Percentiles rank a stretch among this genome's conserved stretches.
These are phyloP conservation scores for Xylariaceae sp. DNA, from an alignment of 2,329 filamentous ascomycete genomes.

Conservation along the genomic window DNA sequence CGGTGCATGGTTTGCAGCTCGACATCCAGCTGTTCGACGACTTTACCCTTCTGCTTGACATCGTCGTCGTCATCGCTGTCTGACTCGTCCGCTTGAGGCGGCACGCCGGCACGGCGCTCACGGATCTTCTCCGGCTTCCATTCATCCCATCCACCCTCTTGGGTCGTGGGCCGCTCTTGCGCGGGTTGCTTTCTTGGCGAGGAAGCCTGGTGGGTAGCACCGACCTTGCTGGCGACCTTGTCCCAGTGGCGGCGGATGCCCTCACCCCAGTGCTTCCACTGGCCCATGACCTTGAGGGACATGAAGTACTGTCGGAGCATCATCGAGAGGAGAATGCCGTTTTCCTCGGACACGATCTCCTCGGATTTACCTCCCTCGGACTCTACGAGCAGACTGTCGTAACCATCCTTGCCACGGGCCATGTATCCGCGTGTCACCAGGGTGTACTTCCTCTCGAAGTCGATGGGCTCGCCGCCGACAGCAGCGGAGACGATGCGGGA, in stretches of 20 bases:
- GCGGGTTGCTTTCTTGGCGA: constrained; percentile 10
- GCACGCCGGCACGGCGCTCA: constrained; percentile 30
- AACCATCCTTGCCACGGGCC: constrained; percentile 83
- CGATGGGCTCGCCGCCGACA: constrained; percentile 57
- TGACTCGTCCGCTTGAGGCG: constrained; percentile 38
- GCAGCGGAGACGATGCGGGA: constrained; percentile 58
- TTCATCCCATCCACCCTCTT: constrained; percentile 33
- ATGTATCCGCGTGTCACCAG: constrained; percentile 84
- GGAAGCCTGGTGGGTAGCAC: constrained; percentile 36
- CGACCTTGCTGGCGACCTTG: constrained; percentile 56
- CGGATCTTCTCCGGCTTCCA: constrained; percentile 36
- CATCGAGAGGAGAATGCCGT: constrained; percentile 78
- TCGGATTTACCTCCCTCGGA: constrained; percentile 71
- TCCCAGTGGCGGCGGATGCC: constrained; percentile 61
- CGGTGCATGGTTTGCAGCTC: constrained; percentile 62
- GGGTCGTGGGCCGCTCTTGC: neutral
- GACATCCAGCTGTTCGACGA: constrained; percentile 43
- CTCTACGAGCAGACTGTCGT: constrained; percentile 66
- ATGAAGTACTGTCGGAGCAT: constrained; percentile 90
- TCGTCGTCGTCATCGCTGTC: constrained; percentile 35
- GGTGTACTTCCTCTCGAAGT: constrained; percentile 60
- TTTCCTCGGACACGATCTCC: constrained; percentile 79
- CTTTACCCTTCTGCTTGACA: constrained; percentile 10
- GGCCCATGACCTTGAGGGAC: constrained; percentile 72
- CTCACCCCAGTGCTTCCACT: constrained; percentile 68